Percentiles rank a stretch among this genome's conserved stretches.
phyloP scores from a whole-genome alignment of 1,139 yeast genomes.

The Candida albicans region DNA sequence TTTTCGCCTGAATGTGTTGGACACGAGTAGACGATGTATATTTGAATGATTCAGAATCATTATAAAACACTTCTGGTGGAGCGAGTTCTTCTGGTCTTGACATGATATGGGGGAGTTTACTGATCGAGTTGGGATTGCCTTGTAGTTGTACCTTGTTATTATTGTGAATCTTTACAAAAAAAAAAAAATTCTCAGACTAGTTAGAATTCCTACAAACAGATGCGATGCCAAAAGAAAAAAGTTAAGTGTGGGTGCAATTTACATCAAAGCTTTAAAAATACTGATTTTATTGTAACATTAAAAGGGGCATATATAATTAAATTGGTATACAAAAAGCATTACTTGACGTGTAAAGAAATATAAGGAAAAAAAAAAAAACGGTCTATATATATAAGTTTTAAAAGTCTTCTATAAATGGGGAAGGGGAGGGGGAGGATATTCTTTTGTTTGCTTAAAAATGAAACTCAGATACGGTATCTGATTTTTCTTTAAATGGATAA shows the following conservation, averaged over 20 bases:
- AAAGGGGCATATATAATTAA: too few species aligned
- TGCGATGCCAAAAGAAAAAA: constrained; percentile 2
- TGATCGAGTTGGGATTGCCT: too few species aligned
- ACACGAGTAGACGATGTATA: constrained; percentile 94
- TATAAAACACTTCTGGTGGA: constrained; percentile 94
- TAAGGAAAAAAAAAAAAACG: too few species aligned
- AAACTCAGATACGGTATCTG: constrained; percentile 13
- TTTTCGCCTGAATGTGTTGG: constrained; percentile 95
- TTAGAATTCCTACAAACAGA: too few species aligned
- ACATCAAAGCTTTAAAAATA: too few species aligned
- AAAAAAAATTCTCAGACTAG: not conserved
- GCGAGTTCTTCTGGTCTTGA: constrained; percentile 97
- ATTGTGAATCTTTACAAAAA: not conserved
- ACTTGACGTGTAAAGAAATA: too few species aligned
- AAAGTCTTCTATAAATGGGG: not conserved
- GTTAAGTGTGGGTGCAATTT: not conserved
- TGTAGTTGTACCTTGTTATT: not conserved
- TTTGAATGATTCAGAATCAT: constrained; percentile 84
- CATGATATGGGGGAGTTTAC: constrained; percentile 46
- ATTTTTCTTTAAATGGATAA: constrained; percentile 11
- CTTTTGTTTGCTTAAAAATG: constrained; percentile 8
- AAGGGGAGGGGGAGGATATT: too few species aligned
- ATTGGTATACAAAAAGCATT: too few species aligned
- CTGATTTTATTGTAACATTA: too few species aligned
- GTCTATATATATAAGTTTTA: too few species aligned